Percentiles rank a stretch among this genome's conserved stretches.
Conservation (phyloP, 805 yeast genomes). For the Isabelozyma pseudorhagii region DNA sequence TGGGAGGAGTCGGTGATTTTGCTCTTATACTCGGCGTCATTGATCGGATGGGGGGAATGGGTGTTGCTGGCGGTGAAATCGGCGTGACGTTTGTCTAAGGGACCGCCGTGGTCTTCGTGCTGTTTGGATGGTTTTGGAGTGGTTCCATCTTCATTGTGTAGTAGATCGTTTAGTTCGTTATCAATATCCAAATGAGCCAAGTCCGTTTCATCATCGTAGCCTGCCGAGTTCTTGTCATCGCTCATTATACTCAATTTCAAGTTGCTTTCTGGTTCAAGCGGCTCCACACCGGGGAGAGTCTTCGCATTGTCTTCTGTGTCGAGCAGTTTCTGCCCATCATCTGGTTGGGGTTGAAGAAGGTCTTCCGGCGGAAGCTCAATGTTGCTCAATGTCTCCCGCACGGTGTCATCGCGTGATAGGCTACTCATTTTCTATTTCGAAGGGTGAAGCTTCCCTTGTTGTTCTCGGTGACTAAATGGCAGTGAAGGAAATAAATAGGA, state of each 20-base stretch:
- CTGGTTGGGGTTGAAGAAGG: conserved; percentile 1
- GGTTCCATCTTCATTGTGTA: conserved; percentile 9
- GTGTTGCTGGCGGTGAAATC: conserved; percentile 10
- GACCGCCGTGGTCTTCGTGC: conserved; percentile 1
- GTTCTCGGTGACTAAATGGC: too few relatives aligned
- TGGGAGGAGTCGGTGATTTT: background rate
- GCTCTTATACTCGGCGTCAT: background rate
- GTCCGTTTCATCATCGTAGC: background rate
- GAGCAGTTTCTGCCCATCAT: conserved; percentile 13
- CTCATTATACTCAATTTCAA: background rate
- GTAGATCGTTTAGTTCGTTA: conserved; percentile 8
- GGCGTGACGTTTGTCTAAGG: conserved; percentile 1
- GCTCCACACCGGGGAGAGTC: background rate
- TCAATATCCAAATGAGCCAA: conserved; percentile 6
- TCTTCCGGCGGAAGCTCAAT: too few relatives aligned
- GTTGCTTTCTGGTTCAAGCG: background rate
- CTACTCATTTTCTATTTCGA: conserved; percentile 8
- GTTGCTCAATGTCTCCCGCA: background rate
- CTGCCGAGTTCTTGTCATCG: background rate
- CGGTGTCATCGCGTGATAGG: conserved; percentile 5
- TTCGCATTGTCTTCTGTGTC: background rate
- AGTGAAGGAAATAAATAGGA: too few relatives aligned
- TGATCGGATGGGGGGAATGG: conserved; percentile 9
- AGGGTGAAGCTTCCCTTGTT: background rate
- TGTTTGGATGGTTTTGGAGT: conserved; percentile 2